Evolutionary conservation across 306 rosid species (phyloP).

Genomic region (Crotalaria pallida): DNA sequence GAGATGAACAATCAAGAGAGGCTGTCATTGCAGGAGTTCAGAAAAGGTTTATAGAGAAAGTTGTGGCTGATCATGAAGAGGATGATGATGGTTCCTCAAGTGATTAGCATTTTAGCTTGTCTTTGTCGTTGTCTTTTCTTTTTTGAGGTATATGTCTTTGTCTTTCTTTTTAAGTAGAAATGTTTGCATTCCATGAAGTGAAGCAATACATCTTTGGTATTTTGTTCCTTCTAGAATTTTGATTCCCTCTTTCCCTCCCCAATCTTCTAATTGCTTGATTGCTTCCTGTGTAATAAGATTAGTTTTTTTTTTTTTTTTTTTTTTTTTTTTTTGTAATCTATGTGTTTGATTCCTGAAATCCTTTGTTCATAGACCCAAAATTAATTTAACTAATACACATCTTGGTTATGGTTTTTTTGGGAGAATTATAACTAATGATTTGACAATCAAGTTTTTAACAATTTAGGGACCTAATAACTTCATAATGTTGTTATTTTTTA

Average conservation of each 20-base stretch:
- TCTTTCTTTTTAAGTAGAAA: neutral
- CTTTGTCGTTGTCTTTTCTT: neutral
- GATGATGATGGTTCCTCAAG: conserved; percentile 65
- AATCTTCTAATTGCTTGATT: neutral
- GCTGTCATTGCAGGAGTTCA: conserved; percentile 82
- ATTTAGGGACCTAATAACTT: neutral
- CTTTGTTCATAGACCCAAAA: neutral
- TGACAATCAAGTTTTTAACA: neutral
- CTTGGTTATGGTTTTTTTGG: neutral
- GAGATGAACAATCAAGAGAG: conserved; percentile 52
- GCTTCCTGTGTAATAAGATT: neutral
- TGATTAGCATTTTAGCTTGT: conserved; percentile 43
- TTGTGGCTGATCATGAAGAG: conserved; percentile 77
- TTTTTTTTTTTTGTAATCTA: neutral
- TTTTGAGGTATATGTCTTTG: neutral
- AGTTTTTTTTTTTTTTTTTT: neutral
- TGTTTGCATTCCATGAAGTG: neutral
- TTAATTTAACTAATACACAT: neutral
- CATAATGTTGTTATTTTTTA: neutral
- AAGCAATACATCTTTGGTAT: conserved; percentile 7
- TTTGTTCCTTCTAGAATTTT: neutral
- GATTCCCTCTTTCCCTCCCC: neutral
- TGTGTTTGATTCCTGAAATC: neutral
- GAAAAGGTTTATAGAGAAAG: conserved; percentile 66
- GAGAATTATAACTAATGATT: neutral